Conservation (phyloP, 257 asterid genomes). For the Nicotiana otophora region DNA sequence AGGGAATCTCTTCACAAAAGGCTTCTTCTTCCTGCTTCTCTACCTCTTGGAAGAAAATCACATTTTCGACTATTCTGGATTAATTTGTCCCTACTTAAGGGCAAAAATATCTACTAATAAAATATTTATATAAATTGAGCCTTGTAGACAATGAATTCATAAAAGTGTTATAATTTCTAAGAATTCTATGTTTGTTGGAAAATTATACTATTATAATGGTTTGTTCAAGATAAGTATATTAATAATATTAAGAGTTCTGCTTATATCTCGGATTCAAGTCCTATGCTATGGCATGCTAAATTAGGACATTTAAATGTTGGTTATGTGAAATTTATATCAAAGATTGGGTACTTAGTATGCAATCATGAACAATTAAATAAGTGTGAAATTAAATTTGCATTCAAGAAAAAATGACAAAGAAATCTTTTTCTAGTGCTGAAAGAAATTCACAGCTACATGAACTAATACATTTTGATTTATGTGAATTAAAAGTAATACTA, state of each 20-base stretch:
- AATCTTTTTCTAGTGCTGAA: background rate
- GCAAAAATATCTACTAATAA: no score
- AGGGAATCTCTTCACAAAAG: no score
- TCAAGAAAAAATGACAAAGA: background rate
- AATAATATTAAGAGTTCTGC: background rate
- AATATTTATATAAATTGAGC: no score
- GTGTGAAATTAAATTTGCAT: background rate
- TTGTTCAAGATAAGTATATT: background rate
- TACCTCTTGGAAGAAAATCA: no score
- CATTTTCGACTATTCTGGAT: no score
- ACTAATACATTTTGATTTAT: background rate
- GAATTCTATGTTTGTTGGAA: background rate
- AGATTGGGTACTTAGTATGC: no score
- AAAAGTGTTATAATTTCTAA: background rate
- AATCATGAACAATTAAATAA: background rate
- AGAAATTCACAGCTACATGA: background rate
- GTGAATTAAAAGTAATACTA: background rate
- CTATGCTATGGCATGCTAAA: background rate
- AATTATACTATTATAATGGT: background rate
- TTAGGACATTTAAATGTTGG: background rate
- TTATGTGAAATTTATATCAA: background rate
- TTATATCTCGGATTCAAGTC: background rate
- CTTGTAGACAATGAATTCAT: no score
- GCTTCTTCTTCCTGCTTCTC: no score
- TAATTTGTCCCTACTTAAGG: no score